Conservation (phyloP, 2,329 filamentous ascomycete genomes). For the Sporothrix variecibatus region DNA sequence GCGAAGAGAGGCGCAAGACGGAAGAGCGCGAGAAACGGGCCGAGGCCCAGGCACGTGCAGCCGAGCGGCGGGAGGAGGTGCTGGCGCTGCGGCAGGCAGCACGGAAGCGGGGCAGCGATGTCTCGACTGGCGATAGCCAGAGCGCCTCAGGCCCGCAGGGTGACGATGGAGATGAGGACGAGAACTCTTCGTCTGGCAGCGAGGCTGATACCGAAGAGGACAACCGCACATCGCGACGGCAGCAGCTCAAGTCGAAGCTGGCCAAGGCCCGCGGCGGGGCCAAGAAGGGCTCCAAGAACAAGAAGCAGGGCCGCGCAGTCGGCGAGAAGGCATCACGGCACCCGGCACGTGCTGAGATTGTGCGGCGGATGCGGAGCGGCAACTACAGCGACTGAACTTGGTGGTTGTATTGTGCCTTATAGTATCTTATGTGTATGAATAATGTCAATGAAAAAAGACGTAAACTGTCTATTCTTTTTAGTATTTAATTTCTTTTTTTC, state of each 20-base stretch:
- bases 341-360: background rate
- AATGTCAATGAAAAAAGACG: background rate
- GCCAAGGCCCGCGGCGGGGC: background rate
- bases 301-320: background rate
- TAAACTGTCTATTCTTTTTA: background rate
- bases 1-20: background rate
- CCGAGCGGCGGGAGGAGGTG: background rate
- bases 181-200: background rate
- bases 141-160: background rate
- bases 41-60: background rate
- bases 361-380: slow-evolving; percentile 4
- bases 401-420: background rate
- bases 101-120: background rate
- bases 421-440: background rate
- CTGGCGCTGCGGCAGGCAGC: slow-evolving; percentile 3
- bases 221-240: background rate
- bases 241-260: background rate
- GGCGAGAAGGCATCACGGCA: background rate
- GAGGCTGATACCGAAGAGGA: background rate
- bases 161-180: background rate
- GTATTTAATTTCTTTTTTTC: background rate
- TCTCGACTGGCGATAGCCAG: background rate
- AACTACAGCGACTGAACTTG: background rate
- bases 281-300: slow-evolving; percentile 6
- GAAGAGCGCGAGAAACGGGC: background rate